phyloP scores from a whole-genome alignment of 2,329 filamentous ascomycete genomes.

The Byssoonygena ceratinophila region DNA sequence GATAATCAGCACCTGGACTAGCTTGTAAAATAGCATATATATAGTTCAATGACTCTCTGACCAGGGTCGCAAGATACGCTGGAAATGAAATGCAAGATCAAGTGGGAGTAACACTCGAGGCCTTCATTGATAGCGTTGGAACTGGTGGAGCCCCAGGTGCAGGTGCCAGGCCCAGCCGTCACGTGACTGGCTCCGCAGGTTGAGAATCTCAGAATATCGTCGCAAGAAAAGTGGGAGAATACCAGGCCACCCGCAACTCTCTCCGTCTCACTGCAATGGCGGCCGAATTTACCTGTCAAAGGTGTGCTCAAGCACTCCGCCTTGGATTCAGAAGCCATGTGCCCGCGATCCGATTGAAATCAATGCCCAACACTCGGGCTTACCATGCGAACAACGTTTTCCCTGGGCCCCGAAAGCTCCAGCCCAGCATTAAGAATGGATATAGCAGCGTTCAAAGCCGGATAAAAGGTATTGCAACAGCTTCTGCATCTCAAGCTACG shows the following conservation, averaged over 20 bases:
- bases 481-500: conserved; percentile 6
- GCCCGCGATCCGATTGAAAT: conserved; percentile 20
- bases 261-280: conserved; percentile 24
- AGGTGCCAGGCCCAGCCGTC: too few species aligned
- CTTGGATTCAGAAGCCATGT: conserved; percentile 22
- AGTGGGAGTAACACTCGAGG: too few species aligned
- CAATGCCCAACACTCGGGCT: background rate
- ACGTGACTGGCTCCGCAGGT: background rate
- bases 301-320: conserved; percentile 31
- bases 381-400: conserved; percentile 19
- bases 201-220: background rate
- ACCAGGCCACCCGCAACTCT: background rate
- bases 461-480: conserved; percentile 15
- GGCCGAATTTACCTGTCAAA: conserved; percentile 33
- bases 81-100: too few species aligned
- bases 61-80: too few species aligned
- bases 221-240: conserved; percentile 1
- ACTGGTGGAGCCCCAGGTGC: too few species aligned
- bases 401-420: conserved; percentile 22
- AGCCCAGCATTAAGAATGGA: conserved; percentile 17
- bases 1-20: background rate
- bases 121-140: too few species aligned
- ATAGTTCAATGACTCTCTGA: background rate
- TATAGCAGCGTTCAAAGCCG: conserved; percentile 12
- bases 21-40: background rate